Conservation (phyloP, 2,329 filamentous ascomycete genomes). For the Hawksworthiomyces lignivorus region DNA sequence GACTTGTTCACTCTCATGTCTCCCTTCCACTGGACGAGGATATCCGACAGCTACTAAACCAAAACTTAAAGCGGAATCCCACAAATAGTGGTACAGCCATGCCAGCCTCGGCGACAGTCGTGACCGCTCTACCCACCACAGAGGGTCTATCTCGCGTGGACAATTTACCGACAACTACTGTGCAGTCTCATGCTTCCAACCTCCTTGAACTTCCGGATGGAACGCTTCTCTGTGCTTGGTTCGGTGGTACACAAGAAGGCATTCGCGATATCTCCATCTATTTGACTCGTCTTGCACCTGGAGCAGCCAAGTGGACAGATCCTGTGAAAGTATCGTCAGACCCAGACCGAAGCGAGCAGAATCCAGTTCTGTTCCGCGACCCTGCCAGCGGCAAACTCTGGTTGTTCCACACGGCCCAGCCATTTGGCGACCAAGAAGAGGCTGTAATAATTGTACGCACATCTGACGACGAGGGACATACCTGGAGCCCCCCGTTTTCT, state of each 20-base stretch:
- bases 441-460: conserved; percentile 29
- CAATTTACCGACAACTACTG: conserved; percentile 28
- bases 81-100: too few species aligned
- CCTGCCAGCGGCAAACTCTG: conserved; percentile 28
- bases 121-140: not conserved
- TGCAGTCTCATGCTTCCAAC: conserved; percentile 38
- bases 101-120: too few species aligned
- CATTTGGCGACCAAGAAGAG: conserved; percentile 35
- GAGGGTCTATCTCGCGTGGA: not conserved
- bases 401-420: conserved; percentile 37
- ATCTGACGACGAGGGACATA: conserved; percentile 27
- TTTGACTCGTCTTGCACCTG: conserved; percentile 24
- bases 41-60: too few species aligned
- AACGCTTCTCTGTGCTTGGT: conserved; percentile 36
- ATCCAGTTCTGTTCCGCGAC: conserved; percentile 33
- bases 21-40: too few species aligned
- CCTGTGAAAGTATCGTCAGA: conserved; percentile 31
- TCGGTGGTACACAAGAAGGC: conserved; percentile 38
- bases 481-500: conserved; percentile 24
- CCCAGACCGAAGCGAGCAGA: conserved; percentile 34
- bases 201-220: conserved; percentile 31
- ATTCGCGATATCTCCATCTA: conserved; percentile 36
- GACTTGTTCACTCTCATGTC: too few species aligned
- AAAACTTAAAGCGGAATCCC: too few species aligned
- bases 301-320: conserved; percentile 21